These are phyloP conservation scores for Aphanomyces astaci DNA, from an alignment of 352 stramenopile genomes.

Conservation along the genomic window DNA sequence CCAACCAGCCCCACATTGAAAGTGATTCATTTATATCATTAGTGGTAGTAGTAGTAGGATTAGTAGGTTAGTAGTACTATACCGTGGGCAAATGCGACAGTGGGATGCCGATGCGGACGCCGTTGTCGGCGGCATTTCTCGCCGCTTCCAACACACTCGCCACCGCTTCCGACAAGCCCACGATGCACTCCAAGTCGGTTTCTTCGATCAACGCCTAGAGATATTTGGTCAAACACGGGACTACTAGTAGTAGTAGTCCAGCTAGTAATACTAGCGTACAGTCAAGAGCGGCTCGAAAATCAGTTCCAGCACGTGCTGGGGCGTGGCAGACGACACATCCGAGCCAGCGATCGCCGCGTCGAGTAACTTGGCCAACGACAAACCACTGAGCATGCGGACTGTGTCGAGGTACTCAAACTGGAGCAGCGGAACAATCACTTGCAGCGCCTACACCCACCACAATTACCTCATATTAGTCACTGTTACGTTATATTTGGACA, in stretches of 20 bases:
- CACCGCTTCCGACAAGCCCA: constrained; percentile 62
- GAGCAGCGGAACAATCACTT: constrained; percentile 69
- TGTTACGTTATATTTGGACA: too few species aligned
- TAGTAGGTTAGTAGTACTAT: neutral
- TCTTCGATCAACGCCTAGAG: constrained; percentile 53
- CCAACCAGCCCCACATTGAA: too few species aligned
- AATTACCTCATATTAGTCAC: too few species aligned
- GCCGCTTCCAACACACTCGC: constrained; percentile 70
- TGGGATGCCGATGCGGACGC: constrained; percentile 55
- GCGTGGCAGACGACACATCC: constrained; percentile 47
- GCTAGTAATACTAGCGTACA: too few species aligned
- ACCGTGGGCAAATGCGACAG: constrained; percentile 54
- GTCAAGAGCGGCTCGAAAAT: constrained; percentile 62
- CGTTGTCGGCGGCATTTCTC: constrained; percentile 72
- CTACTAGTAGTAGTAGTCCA: too few species aligned
- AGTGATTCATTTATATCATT: too few species aligned
- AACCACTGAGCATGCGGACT: constrained; percentile 66
- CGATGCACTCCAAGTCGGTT: constrained; percentile 70
- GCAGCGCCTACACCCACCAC: constrained; percentile 31
- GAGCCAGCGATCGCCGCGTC: constrained; percentile 62
- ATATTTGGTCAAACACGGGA: too few species aligned
- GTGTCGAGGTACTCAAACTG: constrained; percentile 81
- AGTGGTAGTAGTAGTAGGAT: too few species aligned
- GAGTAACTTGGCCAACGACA: constrained; percentile 71
- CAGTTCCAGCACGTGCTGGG: constrained; percentile 75